phyloP scores from a whole-genome alignment of 805 yeast species.

The Komagataella phaffii region DNA sequence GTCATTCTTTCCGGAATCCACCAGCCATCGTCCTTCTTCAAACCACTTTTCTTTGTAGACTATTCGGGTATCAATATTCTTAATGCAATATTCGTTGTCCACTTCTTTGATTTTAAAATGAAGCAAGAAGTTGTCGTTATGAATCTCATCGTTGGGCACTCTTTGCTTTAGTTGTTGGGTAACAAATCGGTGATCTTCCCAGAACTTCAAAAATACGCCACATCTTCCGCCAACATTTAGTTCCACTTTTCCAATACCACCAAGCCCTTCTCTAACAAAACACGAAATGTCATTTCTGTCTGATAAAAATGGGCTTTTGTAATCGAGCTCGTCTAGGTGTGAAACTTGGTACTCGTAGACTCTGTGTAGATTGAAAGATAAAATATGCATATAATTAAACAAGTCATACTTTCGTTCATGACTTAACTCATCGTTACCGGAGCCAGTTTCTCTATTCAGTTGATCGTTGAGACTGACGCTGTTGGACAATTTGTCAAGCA shows the following conservation, averaged over 20 bases:
- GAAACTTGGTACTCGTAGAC: conserved; percentile 6
- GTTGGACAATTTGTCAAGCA: conserved; percentile 16
- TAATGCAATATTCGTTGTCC: background rate
- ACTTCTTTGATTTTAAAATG: conserved; percentile 16
- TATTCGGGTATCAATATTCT: background rate
- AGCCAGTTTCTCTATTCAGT: background rate
- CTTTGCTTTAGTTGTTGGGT: conserved; percentile 10
- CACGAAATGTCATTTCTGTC: background rate
- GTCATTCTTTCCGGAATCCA: conserved; percentile 7
- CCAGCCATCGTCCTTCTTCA: conserved; percentile 13
- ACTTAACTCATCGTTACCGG: background rate
- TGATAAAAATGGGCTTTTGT: background rate
- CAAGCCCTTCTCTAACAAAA: conserved; percentile 10
- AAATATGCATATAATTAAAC: conserved; percentile 16
- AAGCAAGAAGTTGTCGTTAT: conserved; percentile 3
- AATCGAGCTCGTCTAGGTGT: background rate
- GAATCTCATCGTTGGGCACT: background rate
- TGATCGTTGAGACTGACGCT: background rate
- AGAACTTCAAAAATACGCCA: conserved; percentile 17
- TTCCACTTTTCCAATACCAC: conserved; percentile 14
- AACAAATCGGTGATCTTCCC: conserved; percentile 18
- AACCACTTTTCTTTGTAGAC: conserved; percentile 10
- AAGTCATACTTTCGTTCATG: conserved; percentile 15
- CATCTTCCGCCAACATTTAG: conserved; percentile 15
- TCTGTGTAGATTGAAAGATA: conserved; percentile 12